These are phyloP conservation scores for Fusarium lyarnte DNA, from an alignment of 2,329 filamentous ascomycete species.

Conservation along the genomic window DNA sequence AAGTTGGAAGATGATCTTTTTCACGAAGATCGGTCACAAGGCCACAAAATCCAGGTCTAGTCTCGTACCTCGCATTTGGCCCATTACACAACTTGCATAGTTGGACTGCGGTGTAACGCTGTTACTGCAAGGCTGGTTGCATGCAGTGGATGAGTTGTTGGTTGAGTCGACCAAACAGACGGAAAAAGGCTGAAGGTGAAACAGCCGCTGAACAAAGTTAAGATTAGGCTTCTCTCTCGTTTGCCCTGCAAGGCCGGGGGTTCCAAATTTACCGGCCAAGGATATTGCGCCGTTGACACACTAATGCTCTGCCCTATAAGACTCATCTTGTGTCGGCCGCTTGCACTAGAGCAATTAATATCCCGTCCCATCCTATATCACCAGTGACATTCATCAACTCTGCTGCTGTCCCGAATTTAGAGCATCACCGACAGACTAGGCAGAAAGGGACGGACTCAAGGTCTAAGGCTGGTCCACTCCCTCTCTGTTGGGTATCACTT, in stretches of 20 bases:
- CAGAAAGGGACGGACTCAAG: not conserved
- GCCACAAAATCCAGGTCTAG: not conserved
- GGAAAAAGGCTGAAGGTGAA: constrained; percentile 28
- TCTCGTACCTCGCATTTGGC: constrained; percentile 5
- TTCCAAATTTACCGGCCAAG: constrained; percentile 30
- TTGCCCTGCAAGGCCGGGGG: constrained; percentile 23
- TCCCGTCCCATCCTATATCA: not conserved
- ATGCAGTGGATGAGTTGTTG: not conserved
- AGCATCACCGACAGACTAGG: not conserved
- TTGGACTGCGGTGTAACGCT: constrained; percentile 4
- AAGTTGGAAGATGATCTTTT: constrained; percentile 33
- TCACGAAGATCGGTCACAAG: constrained; percentile 24
- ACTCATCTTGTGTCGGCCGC: constrained; percentile 7
- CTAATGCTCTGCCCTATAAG: constrained; percentile 20
- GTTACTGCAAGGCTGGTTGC: constrained; percentile 12
- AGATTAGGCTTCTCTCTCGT: constrained; percentile 36
- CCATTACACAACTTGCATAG: not conserved
- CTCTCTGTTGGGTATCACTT: not conserved
- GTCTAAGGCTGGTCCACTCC: constrained; percentile 11
- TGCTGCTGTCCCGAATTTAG: not conserved
- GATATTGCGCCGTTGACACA: not conserved
- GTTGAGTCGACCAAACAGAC: not conserved
- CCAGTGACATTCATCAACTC: not conserved
- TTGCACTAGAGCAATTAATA: not conserved
- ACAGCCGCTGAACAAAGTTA: constrained; percentile 34